Evolutionary conservation across 202 grass and related monocot species (phyloP), one percentile per base, ranked within the genome.

Genomic region (Eragrostis tef): DNA sequence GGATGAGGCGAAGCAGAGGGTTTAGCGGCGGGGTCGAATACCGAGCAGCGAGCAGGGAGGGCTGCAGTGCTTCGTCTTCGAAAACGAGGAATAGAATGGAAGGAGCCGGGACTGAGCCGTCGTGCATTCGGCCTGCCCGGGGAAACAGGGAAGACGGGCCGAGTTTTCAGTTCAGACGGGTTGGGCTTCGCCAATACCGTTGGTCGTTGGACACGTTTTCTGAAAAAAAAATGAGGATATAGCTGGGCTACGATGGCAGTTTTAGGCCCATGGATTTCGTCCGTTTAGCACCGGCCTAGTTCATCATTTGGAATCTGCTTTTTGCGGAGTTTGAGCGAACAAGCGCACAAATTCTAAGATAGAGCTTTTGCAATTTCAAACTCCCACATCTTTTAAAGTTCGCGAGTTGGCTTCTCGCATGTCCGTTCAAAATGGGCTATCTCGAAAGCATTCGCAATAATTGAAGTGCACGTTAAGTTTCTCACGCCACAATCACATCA

Each of bases 21-120:
- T 85, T 88, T 88, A 80, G 81, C 70, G 67, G 21, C 41, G 34
- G 62, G 20, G 39, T 60, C 67, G 74, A 60, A 52, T 39, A 64
- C 71, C 22, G 81, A 70, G 77, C 62, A n/a, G n/a, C n/a, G n/a
- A n/a, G n/a, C n/a, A n/a, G n/a, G 44, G 20, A 22, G 24, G 74
- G 29, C 42, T 12, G 44, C 15, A 22, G 24, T 65, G 29, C 42
- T 12, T 77, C 59, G n/a, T 16, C 7, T 61, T 25, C 5, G 51
- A 24, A 47, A 47, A 26, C 4, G n/a, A 41, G 29, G 29, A 31
- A 79, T 45, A 7, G 20, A 13, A 1, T 31, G 14, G 16, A 14
- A 41, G n/a, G 11, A 17, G 48, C 4, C 27, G 12, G 56, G 0
- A 9, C 56, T 73, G 47, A 25, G 49, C 70, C 27, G 48, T 73